phyloP scores from a whole-genome alignment of 257 asterid genomes.

The Anisodus acutangulus region DNA sequence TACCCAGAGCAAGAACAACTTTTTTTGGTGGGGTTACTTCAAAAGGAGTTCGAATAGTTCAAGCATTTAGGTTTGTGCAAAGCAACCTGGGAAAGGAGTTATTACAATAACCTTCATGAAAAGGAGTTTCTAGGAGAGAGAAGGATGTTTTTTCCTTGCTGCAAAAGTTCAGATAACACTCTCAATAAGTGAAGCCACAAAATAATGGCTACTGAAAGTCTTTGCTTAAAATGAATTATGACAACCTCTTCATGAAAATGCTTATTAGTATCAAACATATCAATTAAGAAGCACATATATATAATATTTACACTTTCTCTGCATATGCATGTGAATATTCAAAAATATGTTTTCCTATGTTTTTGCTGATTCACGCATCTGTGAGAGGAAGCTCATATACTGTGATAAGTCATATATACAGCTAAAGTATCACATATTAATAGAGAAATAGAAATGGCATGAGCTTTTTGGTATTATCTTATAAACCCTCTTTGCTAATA shows the following conservation, averaged over 20 bases:
- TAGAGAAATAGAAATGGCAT: neutral
- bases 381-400: neutral
- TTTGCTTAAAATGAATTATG: neutral
- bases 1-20: neutral
- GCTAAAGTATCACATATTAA: neutral
- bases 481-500: neutral
- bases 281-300: neutral
- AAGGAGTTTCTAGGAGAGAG: conserved; percentile 12
- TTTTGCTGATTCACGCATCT: neutral
- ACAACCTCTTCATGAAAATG: neutral
- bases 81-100: neutral
- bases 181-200: conserved; percentile 1
- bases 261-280: neutral
- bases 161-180: conserved; percentile 6
- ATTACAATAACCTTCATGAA: neutral
- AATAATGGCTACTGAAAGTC: neutral
- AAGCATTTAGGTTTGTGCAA: neutral
- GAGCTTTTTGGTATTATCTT: neutral
- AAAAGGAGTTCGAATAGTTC: neutral
- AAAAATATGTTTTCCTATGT: neutral
- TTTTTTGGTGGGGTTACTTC: neutral
- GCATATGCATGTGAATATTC: neutral
- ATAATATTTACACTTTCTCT: neutral
- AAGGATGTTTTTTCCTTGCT: neutral
- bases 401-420: neutral